phyloP scores from a whole-genome alignment of 2,329 filamentous ascomycete species.

The Talaromyces sp. region DNA sequence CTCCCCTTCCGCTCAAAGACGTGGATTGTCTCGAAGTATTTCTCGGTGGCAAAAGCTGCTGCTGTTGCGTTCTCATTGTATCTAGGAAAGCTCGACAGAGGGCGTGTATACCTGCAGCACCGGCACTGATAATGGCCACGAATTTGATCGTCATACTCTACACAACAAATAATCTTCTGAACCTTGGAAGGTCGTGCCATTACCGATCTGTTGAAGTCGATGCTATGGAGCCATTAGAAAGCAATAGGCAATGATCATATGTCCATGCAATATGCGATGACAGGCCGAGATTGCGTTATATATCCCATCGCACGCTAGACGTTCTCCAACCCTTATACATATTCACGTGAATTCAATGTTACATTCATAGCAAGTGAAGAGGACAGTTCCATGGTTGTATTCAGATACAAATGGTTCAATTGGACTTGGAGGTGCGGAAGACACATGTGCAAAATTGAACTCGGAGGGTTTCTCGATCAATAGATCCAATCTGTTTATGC shows the following conservation, averaged over 20 bases:
- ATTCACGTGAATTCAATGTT: too few species aligned
- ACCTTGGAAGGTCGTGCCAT: background rate
- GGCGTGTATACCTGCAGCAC: constrained; percentile 28
- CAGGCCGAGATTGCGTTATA: constrained; percentile 12
- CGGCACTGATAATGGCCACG: constrained; percentile 34
- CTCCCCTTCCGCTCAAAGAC: constrained; percentile 37
- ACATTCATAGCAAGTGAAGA: too few species aligned
- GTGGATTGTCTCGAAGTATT: constrained; percentile 33
- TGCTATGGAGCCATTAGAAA: background rate
- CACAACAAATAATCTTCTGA: background rate
- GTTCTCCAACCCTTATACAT: background rate
- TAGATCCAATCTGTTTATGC: too few species aligned
- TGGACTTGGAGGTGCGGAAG: too few species aligned
- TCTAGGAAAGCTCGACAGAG: background rate
- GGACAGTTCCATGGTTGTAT: too few species aligned
- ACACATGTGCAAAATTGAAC: too few species aligned
- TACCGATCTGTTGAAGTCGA: background rate
- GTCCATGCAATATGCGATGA: constrained; percentile 1
- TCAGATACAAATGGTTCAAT: too few species aligned
- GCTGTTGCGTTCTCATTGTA: constrained; percentile 25
- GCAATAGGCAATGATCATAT: background rate
- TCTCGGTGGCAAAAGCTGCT: constrained; percentile 36
- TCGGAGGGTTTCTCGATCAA: too few species aligned
- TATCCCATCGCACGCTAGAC: constrained; percentile 10
- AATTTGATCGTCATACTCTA: constrained; percentile 20